phyloP scores from a whole-genome alignment of 441 rosid species.

The Brassica balearica region DNA sequence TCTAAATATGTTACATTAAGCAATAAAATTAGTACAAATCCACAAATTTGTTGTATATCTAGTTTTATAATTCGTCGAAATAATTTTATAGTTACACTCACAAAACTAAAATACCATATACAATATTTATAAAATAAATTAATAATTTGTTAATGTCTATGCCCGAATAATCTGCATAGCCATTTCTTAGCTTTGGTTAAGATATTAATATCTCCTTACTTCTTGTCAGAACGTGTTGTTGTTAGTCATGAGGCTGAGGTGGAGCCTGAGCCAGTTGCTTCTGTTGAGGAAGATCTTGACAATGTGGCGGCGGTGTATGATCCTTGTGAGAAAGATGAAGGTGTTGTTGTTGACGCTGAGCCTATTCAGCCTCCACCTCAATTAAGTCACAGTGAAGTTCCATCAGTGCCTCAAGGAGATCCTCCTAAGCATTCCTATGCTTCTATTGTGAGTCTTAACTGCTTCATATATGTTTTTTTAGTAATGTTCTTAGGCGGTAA shows the following conservation, averaged over 20 bases:
- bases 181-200: no score
- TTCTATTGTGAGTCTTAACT: constrained; percentile 68
- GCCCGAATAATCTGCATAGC: no score
- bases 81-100: no score
- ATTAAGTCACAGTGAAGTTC: constrained; percentile 45
- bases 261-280: constrained; percentile 36
- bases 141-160: no score
- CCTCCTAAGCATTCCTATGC: constrained; percentile 61
- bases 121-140: no score
- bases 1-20: no score
- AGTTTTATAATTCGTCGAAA: no score
- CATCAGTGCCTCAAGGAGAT: constrained; percentile 60
- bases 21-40: no score
- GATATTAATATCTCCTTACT: constrained; percentile 27
- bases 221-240: constrained; percentile 57
- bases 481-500: background rate
- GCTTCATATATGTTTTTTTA: background rate
- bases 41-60: no score
- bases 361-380: constrained; percentile 48
- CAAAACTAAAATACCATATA: no score
- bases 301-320: constrained; percentile 60
- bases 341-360: constrained; percentile 63
- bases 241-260: constrained; percentile 33
- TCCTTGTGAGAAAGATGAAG: constrained; percentile 70
- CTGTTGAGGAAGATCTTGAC: constrained; percentile 55